Conservation (phyloP, 768 basidiomycete genomes). For the Neoboletus brunneissimus region DNA sequence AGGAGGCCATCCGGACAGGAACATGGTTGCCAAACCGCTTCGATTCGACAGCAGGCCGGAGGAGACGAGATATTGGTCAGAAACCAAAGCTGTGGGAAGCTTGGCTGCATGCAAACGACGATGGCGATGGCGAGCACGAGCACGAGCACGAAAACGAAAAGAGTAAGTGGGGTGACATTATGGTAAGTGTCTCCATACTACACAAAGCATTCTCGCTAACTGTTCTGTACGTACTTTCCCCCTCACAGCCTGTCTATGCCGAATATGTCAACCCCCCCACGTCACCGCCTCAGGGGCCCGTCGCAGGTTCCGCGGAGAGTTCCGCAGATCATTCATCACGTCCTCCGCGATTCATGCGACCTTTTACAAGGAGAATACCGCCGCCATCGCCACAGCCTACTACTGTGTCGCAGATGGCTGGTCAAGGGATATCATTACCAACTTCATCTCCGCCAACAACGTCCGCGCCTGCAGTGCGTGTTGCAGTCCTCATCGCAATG, state of each 20-base stretch:
- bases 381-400: conserved; percentile 13
- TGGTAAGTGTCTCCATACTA: conserved; percentile 15
- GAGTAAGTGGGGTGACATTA: conserved; percentile 29
- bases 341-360: conserved; percentile 12
- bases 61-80: conserved; percentile 29
- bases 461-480: conserved; percentile 29
- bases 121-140: conserved; percentile 11
- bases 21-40: conserved; percentile 47
- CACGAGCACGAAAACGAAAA: conserved; percentile 15
- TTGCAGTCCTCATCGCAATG: conserved; percentile 48
- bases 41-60: conserved; percentile 13
- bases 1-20: conserved; percentile 63
- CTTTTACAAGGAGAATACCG: conserved; percentile 16
- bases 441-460: conserved; percentile 10
- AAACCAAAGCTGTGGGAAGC: conserved; percentile 33
- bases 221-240: background rate
- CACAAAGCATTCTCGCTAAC: background rate
- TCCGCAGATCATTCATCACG: conserved; percentile 6
- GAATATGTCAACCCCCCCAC: conserved; percentile 15
- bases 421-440: background rate
- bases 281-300: conserved; percentile 4
- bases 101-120: conserved; percentile 13
- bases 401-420: conserved; percentile 1
- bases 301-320: background rate
- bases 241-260: conserved; percentile 25